Conservation (phyloP, 2,329 filamentous ascomycete species). For the Orbilia blumenaviensis region DNA sequence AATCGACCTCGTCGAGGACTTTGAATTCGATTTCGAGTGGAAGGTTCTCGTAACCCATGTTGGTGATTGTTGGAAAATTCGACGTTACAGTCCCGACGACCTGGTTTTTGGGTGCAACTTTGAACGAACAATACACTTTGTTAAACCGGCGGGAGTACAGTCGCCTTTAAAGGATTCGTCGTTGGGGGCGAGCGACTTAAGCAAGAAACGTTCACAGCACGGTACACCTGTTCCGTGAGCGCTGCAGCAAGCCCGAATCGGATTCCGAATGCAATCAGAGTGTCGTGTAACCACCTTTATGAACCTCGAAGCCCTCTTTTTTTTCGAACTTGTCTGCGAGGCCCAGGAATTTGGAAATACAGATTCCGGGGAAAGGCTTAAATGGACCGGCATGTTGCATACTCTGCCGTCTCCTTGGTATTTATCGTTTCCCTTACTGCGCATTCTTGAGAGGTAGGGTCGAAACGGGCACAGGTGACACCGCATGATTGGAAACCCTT, state of each 20-base stretch:
- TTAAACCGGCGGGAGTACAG: background rate
- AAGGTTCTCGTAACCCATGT: slow-evolving; percentile 48
- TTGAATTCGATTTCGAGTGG: slow-evolving; percentile 49
- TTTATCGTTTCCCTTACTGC: slow-evolving; percentile 14
- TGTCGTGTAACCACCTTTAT: slow-evolving; percentile 17
- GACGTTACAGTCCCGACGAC: background rate
- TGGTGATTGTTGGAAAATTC: slow-evolving; percentile 6
- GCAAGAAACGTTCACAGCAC: slow-evolving; percentile 11
- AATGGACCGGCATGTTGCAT: slow-evolving; percentile 6
- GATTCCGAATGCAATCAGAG: slow-evolving; percentile 3
- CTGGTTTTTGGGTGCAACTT: slow-evolving; percentile 5
- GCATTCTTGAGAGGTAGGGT: background rate
- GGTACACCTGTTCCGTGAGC: slow-evolving; percentile 8
- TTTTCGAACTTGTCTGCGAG: no score
- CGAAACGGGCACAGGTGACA: background rate
- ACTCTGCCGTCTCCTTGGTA: slow-evolving; percentile 28
- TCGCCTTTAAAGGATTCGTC: slow-evolving; percentile 7
- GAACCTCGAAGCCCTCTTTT: background rate
- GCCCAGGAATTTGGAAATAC: slow-evolving; percentile 12
- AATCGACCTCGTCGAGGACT: slow-evolving; percentile 45
- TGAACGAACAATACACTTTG: background rate
- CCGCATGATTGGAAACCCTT: background rate
- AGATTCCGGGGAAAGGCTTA: background rate
- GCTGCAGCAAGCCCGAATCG: background rate
- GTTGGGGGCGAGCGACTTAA: background rate